phyloP scores from a whole-genome alignment of 2,329 filamentous ascomycete genomes.

The Fusarium kyushuense region DNA sequence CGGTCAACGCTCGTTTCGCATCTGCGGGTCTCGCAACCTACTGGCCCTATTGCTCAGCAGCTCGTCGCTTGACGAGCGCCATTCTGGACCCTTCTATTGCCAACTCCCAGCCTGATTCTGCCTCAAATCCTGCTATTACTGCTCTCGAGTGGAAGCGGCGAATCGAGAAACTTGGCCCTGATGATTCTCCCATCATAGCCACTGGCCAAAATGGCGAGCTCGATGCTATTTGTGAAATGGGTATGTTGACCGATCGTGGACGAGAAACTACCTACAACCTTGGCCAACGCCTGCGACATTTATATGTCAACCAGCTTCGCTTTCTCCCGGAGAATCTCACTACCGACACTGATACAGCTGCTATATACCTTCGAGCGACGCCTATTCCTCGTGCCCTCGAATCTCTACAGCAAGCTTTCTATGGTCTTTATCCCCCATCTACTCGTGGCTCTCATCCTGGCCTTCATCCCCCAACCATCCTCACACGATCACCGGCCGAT shows the following conservation, averaged over 20 bases:
- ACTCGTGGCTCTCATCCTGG: conserved; percentile 54
- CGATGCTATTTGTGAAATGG: conserved; percentile 84
- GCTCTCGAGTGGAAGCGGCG: conserved; percentile 74
- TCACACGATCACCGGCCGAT: conserved; percentile 73
- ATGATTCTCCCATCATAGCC: conserved; percentile 78
- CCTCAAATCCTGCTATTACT: conserved; percentile 52
- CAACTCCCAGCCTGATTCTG: conserved; percentile 47
- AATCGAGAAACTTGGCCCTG: conserved; percentile 82
- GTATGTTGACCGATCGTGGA: conserved; percentile 81
- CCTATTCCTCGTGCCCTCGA: conserved; percentile 81
- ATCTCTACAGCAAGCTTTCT: conserved; percentile 80
- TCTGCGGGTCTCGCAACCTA: conserved; percentile 75
- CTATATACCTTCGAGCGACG: conserved; percentile 79
- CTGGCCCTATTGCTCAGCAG: conserved; percentile 93
- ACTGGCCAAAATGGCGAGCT: conserved; percentile 75
- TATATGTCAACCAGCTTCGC: conserved; percentile 80
- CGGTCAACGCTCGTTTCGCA: conserved; percentile 88
- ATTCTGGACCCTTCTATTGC: conserved; percentile 59
- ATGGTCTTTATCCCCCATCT: conserved; percentile 76
- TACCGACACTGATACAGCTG: conserved; percentile 63
- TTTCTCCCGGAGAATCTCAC: conserved; percentile 75
- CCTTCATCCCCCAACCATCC: conserved; percentile 73
- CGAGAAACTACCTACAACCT: conserved; percentile 78
- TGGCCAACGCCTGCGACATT: conserved; percentile 73
- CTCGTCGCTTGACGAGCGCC: conserved; percentile 72